Evolutionary conservation across 768 basidiomycete genomes (phyloP).

Genomic region (Rubroboletus satanas): DNA sequence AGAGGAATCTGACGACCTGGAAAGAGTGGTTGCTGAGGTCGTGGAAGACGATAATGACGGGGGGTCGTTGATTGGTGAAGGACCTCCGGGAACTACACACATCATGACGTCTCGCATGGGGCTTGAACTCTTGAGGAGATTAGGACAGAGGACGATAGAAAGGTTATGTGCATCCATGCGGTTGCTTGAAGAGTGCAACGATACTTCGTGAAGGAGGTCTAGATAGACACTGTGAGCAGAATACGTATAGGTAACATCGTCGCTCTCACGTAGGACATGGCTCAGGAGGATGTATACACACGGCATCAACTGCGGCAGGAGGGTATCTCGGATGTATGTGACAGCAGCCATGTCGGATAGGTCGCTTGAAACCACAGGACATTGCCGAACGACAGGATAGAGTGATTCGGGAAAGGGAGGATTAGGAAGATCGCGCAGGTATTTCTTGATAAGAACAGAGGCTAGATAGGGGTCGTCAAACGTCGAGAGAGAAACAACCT

Average conservation of each 20-base stretch:
- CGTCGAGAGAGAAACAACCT: conserved; percentile 72
- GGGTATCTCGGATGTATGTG: conserved; percentile 61
- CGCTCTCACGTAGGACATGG: conserved; percentile 55
- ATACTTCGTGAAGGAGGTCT: conserved; percentile 82
- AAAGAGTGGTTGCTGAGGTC: conserved; percentile 13
- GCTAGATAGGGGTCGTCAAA: conserved; percentile 78
- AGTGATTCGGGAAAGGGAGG: conserved; percentile 72
- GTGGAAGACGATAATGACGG: conserved; percentile 19
- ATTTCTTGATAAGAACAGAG: conserved; percentile 84
- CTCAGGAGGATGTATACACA: conserved; percentile 74
- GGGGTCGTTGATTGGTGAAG: conserved; percentile 34
- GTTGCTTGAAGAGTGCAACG: conserved; percentile 60
- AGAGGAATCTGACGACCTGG: conserved; percentile 27
- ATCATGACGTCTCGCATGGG: conserved; percentile 71
- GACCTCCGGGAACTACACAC: conserved; percentile 57
- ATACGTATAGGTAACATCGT: background rate
- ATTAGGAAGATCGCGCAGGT: conserved; percentile 72
- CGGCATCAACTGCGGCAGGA: conserved; percentile 65
- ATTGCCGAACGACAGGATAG: conserved; percentile 63
- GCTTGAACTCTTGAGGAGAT: conserved; percentile 68
- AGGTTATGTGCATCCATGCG: conserved; percentile 84
- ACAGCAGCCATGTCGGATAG: conserved; percentile 55
- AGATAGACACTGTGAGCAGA: conserved; percentile 3
- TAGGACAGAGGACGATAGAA: conserved; percentile 74
- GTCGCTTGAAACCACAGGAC: conserved; percentile 55